Evolutionary conservation across 2,329 filamentous ascomycete species (phyloP), one percentile per base, ranked within the genome.

Genomic region (Fusarium verrucosum): DNA sequence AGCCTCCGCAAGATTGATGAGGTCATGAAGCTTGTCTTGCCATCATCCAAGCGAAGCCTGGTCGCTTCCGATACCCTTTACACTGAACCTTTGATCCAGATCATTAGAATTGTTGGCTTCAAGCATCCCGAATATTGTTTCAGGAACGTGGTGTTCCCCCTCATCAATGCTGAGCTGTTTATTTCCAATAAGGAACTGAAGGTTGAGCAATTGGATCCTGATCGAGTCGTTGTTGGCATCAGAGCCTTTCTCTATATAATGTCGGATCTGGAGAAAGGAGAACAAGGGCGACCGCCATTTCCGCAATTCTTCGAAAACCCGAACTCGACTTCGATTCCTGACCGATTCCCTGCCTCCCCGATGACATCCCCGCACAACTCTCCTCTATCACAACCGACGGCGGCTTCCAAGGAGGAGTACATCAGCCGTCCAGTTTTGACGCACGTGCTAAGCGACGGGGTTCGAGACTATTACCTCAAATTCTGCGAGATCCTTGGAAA

Each of bases 201-300:
- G 73, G 91, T 97, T 25, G 95, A 98, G 73, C 92, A 96, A 72
- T 84, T 99, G 62, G 95, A 99, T 62, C 95, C 96, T 1, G 96
- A 99, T 73, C 90, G 92, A 70, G 96, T 97, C 79, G 94, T 98
- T n/a, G 91, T 99, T 69, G 95, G 94, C 4, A 99, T 99, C 63
- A 87, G 93, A 63, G 92, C 95, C 4, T 99, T 98, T 74, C 83
- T 99, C 25, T 92, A 91, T 28, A 92, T 98, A 68, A 94, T 99
- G 87, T 86, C 91, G 1, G 95, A 99, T 75, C 82, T 98, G 23
- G 95, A 99, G 76, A 94, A 90, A 64, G 89, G 90, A 23, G 90
- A 94, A 44, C 85, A 88, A 63, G 86, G 89, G 13, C 85, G 85
- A 22, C 95, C 95, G 4, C 91, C 93, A 0, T 97, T 98, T 68